These are phyloP conservation scores for Hyparrhenia diplandra DNA, from an alignment of 176 grass and related monocot species.

Conservation along the genomic window DNA sequence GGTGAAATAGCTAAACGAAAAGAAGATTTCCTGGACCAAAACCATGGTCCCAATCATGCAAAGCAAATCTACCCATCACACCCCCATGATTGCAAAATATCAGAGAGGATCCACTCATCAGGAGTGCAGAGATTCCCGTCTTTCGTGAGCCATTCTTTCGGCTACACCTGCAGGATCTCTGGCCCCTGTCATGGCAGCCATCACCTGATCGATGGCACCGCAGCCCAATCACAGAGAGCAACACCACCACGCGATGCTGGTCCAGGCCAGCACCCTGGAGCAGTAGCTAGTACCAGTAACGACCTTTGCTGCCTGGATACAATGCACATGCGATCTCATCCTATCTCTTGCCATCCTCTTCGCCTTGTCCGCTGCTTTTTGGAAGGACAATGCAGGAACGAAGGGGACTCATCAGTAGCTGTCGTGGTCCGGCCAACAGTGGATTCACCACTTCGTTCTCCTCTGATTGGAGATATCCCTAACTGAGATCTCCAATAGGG, in stretches of 20 bases:
- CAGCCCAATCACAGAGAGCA: conserved; percentile 20
- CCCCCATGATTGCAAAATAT: conserved; percentile 1
- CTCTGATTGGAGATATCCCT: conserved; percentile 13
- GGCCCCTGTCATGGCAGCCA: not conserved
- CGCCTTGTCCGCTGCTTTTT: not conserved
- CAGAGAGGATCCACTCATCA: not conserved
- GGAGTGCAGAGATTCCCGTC: conserved; percentile 25
- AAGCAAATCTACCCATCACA: not conserved
- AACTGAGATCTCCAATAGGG: not conserved
- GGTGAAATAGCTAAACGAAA: not conserved
- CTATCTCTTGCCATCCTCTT: not conserved
- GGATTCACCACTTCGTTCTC: conserved; percentile 10
- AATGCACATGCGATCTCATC: conserved; percentile 32
- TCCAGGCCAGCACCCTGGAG: not conserved
- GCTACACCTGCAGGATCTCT: not conserved
- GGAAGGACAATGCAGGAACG: not conserved
- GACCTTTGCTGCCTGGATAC: not conserved
- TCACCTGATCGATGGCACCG: not conserved
- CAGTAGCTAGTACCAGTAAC: not conserved
- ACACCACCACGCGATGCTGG: not conserved
- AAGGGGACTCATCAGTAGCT: conserved; percentile 4
- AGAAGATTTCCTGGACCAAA: not conserved
- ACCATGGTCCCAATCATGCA: conserved; percentile 20
- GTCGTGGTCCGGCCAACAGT: conserved; percentile 19
- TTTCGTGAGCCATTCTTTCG: conserved; percentile 30